Conservation (phyloP, 306 rosid species). For the Cicer yamashitae region DNA sequence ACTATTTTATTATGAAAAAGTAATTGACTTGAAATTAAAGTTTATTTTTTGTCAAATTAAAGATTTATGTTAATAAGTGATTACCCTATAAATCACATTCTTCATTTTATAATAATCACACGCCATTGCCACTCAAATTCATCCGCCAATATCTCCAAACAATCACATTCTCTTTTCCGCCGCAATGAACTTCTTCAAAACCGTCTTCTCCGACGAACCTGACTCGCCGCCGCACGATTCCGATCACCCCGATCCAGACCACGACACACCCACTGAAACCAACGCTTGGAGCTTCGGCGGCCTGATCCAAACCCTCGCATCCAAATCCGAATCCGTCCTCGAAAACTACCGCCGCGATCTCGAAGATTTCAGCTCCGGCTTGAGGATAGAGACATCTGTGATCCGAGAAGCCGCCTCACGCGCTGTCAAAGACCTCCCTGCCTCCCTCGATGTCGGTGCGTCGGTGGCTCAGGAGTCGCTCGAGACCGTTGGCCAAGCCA, state of each 20-base stretch:
- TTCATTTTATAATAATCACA: background rate
- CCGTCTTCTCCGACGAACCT: conserved; percentile 74
- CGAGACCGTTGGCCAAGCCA: conserved; percentile 92
- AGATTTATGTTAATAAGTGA: too few relatives aligned
- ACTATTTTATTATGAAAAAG: too few relatives aligned
- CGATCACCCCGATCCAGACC: conserved; percentile 29
- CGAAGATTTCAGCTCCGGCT: conserved; percentile 79
- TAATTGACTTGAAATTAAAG: too few relatives aligned
- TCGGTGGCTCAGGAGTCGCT: conserved; percentile 95
- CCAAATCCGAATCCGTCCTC: conserved; percentile 77
- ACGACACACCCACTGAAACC: conserved; percentile 8
- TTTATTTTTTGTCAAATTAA: too few relatives aligned
- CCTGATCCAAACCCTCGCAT: conserved; percentile 71
- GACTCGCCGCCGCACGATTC: conserved; percentile 41
- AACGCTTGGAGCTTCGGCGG: conserved; percentile 83
- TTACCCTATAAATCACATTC: too few relatives aligned
- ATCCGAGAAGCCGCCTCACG: conserved; percentile 93
- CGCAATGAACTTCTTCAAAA: conserved; percentile 64
- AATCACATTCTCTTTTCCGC: background rate
- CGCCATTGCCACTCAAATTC: background rate
- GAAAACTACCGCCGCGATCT: conserved; percentile 80
- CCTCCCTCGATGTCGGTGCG: conserved; percentile 79
- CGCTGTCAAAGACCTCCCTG: conserved; percentile 83
- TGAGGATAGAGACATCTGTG: conserved; percentile 73
- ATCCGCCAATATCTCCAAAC: conserved; percentile 7